These are phyloP conservation scores for Aspergillus affinis DNA, from an alignment of 495 filamentous ascomycete species.

Conservation along the genomic window DNA sequence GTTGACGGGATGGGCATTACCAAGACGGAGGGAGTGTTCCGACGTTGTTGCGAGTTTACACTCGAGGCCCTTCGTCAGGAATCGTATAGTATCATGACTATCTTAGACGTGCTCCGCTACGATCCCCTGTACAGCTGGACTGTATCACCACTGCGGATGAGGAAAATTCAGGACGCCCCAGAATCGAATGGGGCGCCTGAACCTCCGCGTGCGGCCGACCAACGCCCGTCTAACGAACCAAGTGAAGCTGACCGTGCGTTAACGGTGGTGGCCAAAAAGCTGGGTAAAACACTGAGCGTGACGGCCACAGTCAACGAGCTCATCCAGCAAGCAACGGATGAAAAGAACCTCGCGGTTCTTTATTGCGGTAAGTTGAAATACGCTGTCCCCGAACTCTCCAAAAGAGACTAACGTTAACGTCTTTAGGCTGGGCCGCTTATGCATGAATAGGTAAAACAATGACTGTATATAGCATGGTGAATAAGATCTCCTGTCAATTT, in stretches of 20 bases:
- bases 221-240: constrained; percentile 65
- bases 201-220: constrained; percentile 35
- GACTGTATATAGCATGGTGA: neutral
- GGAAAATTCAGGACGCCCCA: constrained; percentile 67
- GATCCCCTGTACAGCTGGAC: constrained; percentile 97
- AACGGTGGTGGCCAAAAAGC: constrained; percentile 89
- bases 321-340: constrained; percentile 93
- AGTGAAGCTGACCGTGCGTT: constrained; percentile 90
- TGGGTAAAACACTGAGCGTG: constrained; percentile 90
- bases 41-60: constrained; percentile 95
- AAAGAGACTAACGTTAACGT: neutral
- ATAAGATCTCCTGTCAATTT: neutral
- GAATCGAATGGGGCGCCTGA: constrained; percentile 48
- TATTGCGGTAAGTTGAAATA: constrained; percentile 68
- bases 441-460: constrained; percentile 9
- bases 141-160: constrained; percentile 83
- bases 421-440: constrained; percentile 29
- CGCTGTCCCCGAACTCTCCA: neutral
- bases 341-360: constrained; percentile 85
- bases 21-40: constrained; percentile 91
- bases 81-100: constrained; percentile 93
- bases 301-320: constrained; percentile 94
- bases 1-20: constrained; percentile 97
- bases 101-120: constrained; percentile 91
- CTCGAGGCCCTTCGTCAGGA: constrained; percentile 90